Evolutionary conservation across 352 stramenopile genomes (phyloP).

Genomic region (Pythium apleroticum): DNA sequence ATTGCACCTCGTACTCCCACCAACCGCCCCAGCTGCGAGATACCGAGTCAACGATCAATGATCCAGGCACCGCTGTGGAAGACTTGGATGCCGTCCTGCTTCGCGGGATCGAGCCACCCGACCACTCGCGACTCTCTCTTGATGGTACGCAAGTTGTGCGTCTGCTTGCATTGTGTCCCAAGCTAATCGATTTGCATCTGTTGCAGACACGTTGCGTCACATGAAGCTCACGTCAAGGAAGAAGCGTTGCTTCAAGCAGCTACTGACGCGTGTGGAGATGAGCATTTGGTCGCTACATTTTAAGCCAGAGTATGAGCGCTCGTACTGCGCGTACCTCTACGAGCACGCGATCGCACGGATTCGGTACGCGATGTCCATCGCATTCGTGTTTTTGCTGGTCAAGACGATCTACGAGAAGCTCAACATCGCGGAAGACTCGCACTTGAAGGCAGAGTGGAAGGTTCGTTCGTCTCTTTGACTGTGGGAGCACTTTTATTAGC

Average conservation of each 20-base stretch:
- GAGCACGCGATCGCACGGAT: conserved; percentile 34
- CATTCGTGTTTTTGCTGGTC: conserved; percentile 30
- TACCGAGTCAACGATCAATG: not conserved
- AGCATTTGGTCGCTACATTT: conserved; percentile 43
- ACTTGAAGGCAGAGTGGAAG: conserved; percentile 13
- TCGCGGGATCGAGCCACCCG: conserved; percentile 34
- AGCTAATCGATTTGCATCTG: not conserved
- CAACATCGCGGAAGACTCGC: not conserved
- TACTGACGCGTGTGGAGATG: conserved; percentile 40
- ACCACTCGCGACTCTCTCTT: conserved; percentile 30
- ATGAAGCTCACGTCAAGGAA: conserved; percentile 32
- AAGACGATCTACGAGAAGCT: conserved; percentile 31
- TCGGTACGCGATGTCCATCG: conserved; percentile 36
- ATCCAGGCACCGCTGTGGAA: not conserved
- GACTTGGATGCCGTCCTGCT: conserved; percentile 31
- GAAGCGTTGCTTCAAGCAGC: conserved; percentile 38
- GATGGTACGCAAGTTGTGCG: conserved; percentile 1
- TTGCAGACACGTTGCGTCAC: conserved; percentile 32
- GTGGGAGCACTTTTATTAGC: not conserved
- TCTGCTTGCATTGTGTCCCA: not conserved
- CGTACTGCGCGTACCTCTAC: conserved; percentile 32
- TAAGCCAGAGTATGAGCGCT: conserved; percentile 30
- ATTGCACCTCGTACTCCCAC: conserved; percentile 6
- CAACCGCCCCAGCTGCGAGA: conserved; percentile 6
- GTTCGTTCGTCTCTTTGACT: not conserved